phyloP scores from a whole-genome alignment of 805 yeast genomes.

The Monosporozyma yasuniensis region DNA sequence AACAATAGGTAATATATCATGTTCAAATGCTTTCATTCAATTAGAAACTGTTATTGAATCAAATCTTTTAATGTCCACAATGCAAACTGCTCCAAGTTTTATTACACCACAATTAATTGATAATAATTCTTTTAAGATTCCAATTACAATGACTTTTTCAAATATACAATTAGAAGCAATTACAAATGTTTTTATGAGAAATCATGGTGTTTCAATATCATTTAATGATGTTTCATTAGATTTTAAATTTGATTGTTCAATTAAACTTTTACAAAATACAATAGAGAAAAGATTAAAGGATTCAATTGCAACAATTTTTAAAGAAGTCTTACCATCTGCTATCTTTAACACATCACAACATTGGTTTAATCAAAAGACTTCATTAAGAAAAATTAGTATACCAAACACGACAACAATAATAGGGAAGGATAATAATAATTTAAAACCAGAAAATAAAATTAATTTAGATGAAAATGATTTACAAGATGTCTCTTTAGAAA shows the following conservation, averaged over 20 bases:
- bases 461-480: slow-evolving; percentile 23
- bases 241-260: slow-evolving; percentile 31
- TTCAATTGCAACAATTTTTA: slow-evolving; percentile 28
- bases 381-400: neutral
- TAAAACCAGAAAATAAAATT: slow-evolving; percentile 4
- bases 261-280: slow-evolving; percentile 27
- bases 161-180: slow-evolving; percentile 29
- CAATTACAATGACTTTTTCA: slow-evolving; percentile 29
- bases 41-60: slow-evolving; percentile 30
- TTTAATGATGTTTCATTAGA: slow-evolving; percentile 31
- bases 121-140: slow-evolving; percentile 29
- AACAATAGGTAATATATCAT: slow-evolving; percentile 28
- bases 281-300: slow-evolving; percentile 29
- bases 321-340: slow-evolving; percentile 28
- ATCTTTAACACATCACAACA: slow-evolving; percentile 29
- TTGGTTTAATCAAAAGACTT: slow-evolving; percentile 18
- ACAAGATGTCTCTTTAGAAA: slow-evolving; percentile 50
- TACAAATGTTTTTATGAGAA: slow-evolving; percentile 27
- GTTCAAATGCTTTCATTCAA: slow-evolving; percentile 27
- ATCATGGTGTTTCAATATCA: slow-evolving; percentile 29
- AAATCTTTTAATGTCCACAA: slow-evolving; percentile 24
- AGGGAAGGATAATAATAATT: neutral
- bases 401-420: neutral
- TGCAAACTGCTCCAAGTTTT: slow-evolving; percentile 23
- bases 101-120: slow-evolving; percentile 27